A percentile compares a stretch with the other conserved stretches of the same genome.
Evolutionary conservation across 306 rosid genomes (phyloP).

Genomic region (Cucumis cinereus): DNA sequence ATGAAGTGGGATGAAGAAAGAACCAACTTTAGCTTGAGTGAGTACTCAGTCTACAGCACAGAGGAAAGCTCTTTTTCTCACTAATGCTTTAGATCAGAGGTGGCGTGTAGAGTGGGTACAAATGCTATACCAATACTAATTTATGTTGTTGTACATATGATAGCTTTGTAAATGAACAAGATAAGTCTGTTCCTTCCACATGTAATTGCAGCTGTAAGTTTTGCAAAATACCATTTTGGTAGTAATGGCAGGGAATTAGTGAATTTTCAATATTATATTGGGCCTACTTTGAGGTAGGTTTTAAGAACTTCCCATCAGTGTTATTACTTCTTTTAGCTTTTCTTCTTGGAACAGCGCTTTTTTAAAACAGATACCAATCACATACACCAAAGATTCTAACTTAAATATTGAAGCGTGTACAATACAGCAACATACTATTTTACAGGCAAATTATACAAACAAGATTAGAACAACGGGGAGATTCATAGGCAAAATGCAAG

Average conservation of each 20-base stretch:
- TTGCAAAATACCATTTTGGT: conserved; percentile 4
- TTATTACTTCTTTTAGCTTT: background rate
- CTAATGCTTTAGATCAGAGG: conserved; percentile 18
- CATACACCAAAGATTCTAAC: background rate
- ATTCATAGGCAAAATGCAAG: background rate
- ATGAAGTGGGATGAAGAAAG: conserved; percentile 83
- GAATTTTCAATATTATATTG: background rate
- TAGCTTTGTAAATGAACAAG: conserved; percentile 8
- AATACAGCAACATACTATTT: background rate
- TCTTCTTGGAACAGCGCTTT: background rate
- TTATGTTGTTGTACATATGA: conserved; percentile 5
- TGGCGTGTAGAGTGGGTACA: conserved; percentile 18
- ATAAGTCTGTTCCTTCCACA: conserved; percentile 5
- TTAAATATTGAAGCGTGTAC: background rate
- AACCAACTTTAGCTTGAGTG: conserved; percentile 65
- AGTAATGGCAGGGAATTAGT: conserved; percentile 3
- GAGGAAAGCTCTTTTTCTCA: conserved; percentile 67
- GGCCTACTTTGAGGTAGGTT: background rate
- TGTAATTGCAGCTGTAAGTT: conserved; percentile 8
- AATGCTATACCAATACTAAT: conserved; percentile 10
- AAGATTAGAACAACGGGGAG: background rate
- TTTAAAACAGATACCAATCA: background rate
- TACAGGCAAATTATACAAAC: background rate
- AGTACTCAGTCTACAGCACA: conserved; percentile 63
- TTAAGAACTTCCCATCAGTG: background rate